phyloP scores from a whole-genome alignment of 306 rosid genomes.

The Pterocarpus santalinus region DNA sequence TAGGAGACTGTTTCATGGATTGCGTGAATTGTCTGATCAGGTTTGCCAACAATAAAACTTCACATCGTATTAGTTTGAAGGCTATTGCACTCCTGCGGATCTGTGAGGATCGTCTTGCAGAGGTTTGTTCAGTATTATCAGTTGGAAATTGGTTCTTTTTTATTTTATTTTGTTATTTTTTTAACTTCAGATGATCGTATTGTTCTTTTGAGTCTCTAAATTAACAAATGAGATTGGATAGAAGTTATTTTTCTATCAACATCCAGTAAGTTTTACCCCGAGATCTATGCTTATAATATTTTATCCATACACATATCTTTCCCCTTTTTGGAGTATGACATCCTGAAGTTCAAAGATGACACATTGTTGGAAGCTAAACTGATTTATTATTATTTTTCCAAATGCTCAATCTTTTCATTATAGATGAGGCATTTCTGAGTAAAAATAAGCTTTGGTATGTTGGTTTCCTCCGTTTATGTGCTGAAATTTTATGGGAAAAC shows the following conservation, averaged over 20 bases:
- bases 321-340: conserved; percentile 14
- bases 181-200: conserved; percentile 1
- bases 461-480: conserved; percentile 2
- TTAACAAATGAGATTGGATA: conserved; percentile 15
- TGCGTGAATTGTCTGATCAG: conserved; percentile 99
- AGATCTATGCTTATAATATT: conserved; percentile 11
- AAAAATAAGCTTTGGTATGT: conserved; percentile 3
- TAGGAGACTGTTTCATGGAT: conserved; percentile 99
- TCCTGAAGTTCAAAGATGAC: conserved; percentile 25
- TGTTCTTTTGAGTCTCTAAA: conserved; percentile 28
- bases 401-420: conserved; percentile 24
- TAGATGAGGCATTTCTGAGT: conserved; percentile 8
- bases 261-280: conserved; percentile 16
- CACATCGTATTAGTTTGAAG: conserved; percentile 97
- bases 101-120: conserved; percentile 99
- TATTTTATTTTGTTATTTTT: neutral
- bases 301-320: conserved; percentile 16
- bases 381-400: conserved; percentile 14
- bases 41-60: conserved; percentile 92
- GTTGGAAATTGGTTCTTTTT: conserved; percentile 18
- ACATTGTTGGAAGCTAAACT: conserved; percentile 17
- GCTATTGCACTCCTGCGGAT: conserved; percentile 99
- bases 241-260: conserved; percentile 6
- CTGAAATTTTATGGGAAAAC: conserved; percentile 35
- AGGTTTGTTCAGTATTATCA: conserved; percentile 72